Evolutionary conservation across 2,329 filamentous ascomycete species (phyloP), one percentile per base, ranked within the genome.

Genomic region (Sclerotinia nivalis): DNA sequence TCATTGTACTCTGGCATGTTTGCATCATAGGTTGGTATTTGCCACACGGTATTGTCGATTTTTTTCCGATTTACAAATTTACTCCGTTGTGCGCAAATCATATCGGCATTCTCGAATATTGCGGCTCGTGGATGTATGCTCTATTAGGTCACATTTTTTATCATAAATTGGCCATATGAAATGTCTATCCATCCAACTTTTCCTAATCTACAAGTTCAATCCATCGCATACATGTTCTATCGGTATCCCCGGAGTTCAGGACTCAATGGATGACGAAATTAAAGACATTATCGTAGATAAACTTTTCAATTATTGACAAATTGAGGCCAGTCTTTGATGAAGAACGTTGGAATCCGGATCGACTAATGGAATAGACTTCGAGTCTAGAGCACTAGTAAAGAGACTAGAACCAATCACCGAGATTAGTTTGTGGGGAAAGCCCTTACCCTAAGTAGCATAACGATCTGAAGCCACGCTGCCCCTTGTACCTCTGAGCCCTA

Each of bases 11-110:
- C n/a, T 55, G 7, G 22, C 10, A 37, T 37, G 22, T 6, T 22
- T 7, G 13, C 1, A 56, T 37, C 31, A 0, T 15, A 6, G 31
- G 10, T 6, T n/a, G 20, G 12, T n/a, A 12, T n/a, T n/a, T 6
- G 6, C 8, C 13, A 12, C 0, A 8, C 1, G n/a, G 2, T 0
- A 37, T 37, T 2, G 1, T 20, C 15, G 0, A 18, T n/a, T 58
- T 43, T 43, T n/a, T 56, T 37, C 1, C 20, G 37, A 15, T 3
- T 13, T 37, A 22, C 2, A 58, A 8, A n/a, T n/a, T 2, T 12
- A 10, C 22, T 37, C 13, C 31, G 20, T 20, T 34, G 18, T 15
- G 12, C 8, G 31, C 4, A 43, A 2, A 43, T 43, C 40, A 43
- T 7, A 43, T 43, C 12, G 15, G 40, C 40, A 43, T 15, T 43